Evolutionary conservation across 306 rosid genomes (phyloP).

Genomic region (Vigna reflexopilosa): DNA sequence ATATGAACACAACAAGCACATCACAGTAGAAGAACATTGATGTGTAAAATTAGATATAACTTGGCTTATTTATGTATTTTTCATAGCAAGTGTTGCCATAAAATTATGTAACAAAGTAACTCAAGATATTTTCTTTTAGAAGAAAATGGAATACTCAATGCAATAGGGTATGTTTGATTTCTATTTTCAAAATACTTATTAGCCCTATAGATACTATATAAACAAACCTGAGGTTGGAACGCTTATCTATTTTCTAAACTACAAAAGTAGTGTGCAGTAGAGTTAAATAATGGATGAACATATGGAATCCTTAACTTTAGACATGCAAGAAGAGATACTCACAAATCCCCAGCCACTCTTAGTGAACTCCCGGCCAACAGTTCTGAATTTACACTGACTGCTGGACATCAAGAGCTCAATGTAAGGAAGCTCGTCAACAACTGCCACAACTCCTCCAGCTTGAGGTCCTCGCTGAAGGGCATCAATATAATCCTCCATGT

Average conservation of each 20-base stretch:
- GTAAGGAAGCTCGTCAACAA: slow-evolving; percentile 92
- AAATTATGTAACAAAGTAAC: neutral
- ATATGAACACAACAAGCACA: neutral
- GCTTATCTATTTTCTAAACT: neutral
- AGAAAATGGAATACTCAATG: no score
- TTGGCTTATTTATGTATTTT: neutral
- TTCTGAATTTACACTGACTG: slow-evolving; percentile 64
- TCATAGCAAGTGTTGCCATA: neutral
- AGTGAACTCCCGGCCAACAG: slow-evolving; percentile 86
- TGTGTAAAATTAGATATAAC: neutral
- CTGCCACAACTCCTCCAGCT: slow-evolving; percentile 79
- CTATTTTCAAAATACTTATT: no score
- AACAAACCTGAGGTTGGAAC: neutral
- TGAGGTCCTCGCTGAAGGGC: slow-evolving; percentile 70
- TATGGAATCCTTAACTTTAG: neutral
- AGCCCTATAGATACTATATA: no score
- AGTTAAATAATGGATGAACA: neutral
- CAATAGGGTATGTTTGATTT: no score
- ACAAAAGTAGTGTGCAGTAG: neutral
- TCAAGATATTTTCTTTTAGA: neutral
- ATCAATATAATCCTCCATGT: slow-evolving; percentile 52
- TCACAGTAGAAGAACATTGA: neutral
- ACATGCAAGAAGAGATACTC: slow-evolving; percentile 51
- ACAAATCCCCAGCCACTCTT: slow-evolving; percentile 95
- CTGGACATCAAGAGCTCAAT: slow-evolving; percentile 66